Percentiles rank a stretch among this genome's conserved stretches.
Evolutionary conservation across 192 early-diverging fungal species (phyloP).

Genomic region (Obelidium mucronatum): DNA sequence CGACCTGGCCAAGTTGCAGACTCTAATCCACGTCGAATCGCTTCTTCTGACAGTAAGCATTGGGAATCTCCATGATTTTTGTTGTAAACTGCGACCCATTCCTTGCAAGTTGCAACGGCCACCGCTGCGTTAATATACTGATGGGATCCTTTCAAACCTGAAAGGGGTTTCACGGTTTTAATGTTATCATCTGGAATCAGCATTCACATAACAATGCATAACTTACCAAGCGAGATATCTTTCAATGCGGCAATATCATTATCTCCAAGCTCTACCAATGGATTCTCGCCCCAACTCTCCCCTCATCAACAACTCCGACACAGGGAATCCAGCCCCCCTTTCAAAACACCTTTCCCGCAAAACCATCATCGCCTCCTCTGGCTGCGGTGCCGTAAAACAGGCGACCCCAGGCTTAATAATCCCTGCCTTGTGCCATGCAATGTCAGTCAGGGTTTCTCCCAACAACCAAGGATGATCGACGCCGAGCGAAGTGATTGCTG

Average conservation of each 20-base stretch:
- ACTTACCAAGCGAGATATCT: slow-evolving; percentile 43
- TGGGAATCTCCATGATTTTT: slow-evolving; percentile 12
- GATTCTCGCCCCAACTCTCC: neutral
- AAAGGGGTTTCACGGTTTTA: too few species aligned
- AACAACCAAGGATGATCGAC: slow-evolving; percentile 77
- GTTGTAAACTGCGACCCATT: slow-evolving; percentile 63
- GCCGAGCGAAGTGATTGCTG: slow-evolving; percentile 76
- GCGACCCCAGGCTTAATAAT: slow-evolving; percentile 81
- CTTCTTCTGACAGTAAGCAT: slow-evolving; percentile 42
- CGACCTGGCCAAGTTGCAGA: slow-evolving; percentile 88
- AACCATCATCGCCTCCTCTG: slow-evolving; percentile 68
- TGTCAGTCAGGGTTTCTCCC: slow-evolving; percentile 74
- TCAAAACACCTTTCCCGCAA: slow-evolving; percentile 68
- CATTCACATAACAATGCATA: too few species aligned
- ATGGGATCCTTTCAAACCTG: slow-evolving; percentile 84
- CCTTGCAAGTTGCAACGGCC: slow-evolving; percentile 74
- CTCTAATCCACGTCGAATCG: slow-evolving; percentile 69
- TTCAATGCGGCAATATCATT: slow-evolving; percentile 31
- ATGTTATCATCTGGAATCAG: too few species aligned
- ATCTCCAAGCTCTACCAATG: neutral
- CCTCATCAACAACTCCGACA: too few species aligned
- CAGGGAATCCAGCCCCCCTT: too few species aligned
- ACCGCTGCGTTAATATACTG: slow-evolving; percentile 86
- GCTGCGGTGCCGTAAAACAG: slow-evolving; percentile 76
- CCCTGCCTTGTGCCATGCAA: slow-evolving; percentile 82